phyloP scores from a whole-genome alignment of 441 rosid species.

The Gossypium armourianum region DNA sequence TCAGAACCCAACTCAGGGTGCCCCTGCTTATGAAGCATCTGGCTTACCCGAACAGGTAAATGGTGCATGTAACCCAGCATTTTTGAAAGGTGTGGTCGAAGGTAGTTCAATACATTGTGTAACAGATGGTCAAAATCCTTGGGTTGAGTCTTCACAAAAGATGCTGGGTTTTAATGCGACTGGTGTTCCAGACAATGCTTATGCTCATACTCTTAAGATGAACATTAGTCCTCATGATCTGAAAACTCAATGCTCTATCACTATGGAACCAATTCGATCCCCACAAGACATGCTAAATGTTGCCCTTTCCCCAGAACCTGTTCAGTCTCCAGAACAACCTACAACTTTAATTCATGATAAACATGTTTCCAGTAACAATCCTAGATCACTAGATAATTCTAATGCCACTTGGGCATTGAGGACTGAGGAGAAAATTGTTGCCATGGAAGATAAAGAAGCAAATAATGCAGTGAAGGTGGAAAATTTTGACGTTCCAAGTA shows the following conservation, averaged over 20 bases:
- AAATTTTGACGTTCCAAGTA: constrained; percentile 22
- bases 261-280: constrained; percentile 31
- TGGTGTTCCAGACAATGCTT: constrained; percentile 34
- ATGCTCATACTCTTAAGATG: constrained; percentile 24
- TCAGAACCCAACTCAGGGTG: constrained; percentile 41
- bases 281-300: constrained; percentile 25
- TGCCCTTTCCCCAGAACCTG: constrained; percentile 23
- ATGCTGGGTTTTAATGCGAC: constrained; percentile 45
- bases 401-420: constrained; percentile 24
- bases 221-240: constrained; percentile 28
- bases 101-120: constrained; percentile 36
- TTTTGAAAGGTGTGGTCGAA: constrained; percentile 39
- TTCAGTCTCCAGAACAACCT: constrained; percentile 24
- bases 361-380: constrained; percentile 19
- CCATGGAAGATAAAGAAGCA: constrained; percentile 31
- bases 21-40: constrained; percentile 42
- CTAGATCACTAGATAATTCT: constrained; percentile 26
- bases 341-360: constrained; percentile 29
- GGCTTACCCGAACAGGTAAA: constrained; percentile 39
- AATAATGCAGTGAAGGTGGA: constrained; percentile 24
- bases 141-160: constrained; percentile 44
- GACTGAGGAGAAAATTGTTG: constrained; percentile 24
- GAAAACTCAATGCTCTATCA: constrained; percentile 28
- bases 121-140: constrained; percentile 43
- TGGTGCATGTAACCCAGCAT: constrained; percentile 38